Evolutionary conservation across 2,329 filamentous ascomycete genomes (phyloP), one percentile per base, ranked within the genome.

Genomic region (Fusarium clavum): DNA sequence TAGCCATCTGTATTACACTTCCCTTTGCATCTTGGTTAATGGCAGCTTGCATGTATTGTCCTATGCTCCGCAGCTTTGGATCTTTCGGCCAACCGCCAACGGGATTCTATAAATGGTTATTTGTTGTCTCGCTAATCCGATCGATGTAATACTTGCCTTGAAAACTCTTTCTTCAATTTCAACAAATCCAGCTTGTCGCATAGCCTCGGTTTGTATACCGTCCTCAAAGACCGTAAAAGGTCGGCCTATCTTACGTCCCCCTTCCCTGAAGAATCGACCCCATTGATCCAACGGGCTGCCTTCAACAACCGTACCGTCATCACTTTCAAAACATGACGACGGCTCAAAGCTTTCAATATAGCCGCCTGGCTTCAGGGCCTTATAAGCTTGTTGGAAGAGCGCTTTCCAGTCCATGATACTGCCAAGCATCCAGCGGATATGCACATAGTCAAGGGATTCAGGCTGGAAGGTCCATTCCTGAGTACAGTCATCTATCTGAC

Each of bases 321-420:
- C 47, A 5, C 62, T 65, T 4, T 60, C 47, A 0, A 65, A 12
- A 1, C 14, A 24, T 1, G 59, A 51, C 3, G 61, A 52, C 2
- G 59, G 59, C 22, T 64, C 59, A 11, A 64, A 58, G 25, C 59
- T 64, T 16, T 58, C 59, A 1, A 64, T 18, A 7, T 58, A 65
- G 2, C 61, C 54, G 0, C 61, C 61, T 2, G 62, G 62, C 9
- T 51, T 65, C 1, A 66, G 43, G 6, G 18, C 18, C 8, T 18
- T 66, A 0, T 54, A 54, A 0, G 43, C 47, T 29, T 65, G 24
- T 0, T 34, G 53, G 2, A 66, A 65, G 0, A 65, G n/a, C 11
- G 18, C 24, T 12, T 45, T 54, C 61, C 47, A 65, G 4, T 65
- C 34, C 13, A 27, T 27, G 6, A 66, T 60, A 4, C 61, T 54